Evolutionary conservation across 2,329 filamentous ascomycete species (phyloP), one percentile per base, ranked within the genome.

Genomic region (Boeremia lycopersici): DNA sequence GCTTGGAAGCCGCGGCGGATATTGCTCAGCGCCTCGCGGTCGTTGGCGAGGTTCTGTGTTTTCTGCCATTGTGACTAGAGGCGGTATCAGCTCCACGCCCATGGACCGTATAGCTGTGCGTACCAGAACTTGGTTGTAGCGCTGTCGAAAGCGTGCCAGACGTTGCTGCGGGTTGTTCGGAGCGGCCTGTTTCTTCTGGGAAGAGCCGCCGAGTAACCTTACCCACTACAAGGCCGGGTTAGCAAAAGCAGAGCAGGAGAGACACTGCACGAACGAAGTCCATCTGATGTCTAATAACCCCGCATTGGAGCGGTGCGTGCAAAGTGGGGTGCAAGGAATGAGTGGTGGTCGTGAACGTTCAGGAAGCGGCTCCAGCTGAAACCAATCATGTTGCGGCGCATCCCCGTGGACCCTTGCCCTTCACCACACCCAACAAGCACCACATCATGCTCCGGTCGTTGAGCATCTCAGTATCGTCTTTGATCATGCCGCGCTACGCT

Each of bases 11-110:
- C 81, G 55, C 75, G 76, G 51, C 81, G 79, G 53, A 85, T 82
- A 71, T 72, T 74, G 13, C 74, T 75, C 40, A 82, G 72, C 23
- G 82, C 78, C 39, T 80, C 77, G 41, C 79, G 77, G 61, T 86
- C 83, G 60, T 74, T 77, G 48, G 79, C 73, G 13, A 82, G 75
- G 43, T 81, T 76, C 46, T 80, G 78, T 31, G 80, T 79, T 50
- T 81, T 82, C 56, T 85, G 84, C 81, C 84, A 87, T 78, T 84
- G 81, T 76, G 86, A 82, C 81, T 86, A 62, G 28, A 35, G 2
- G 10, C 6, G 5, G 8, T 15, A 47, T 73, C 41, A 73, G 65
- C 19, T 28, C 2, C 4, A 4, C 17, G 31, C 11, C 19, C 12
- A 2, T 19, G 2, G 5, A 11, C 17, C n/a, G 12, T 23, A 11